Percentiles rank a stretch among this genome's conserved stretches.
phyloP scores from a whole-genome alignment of 2,329 filamentous ascomycete genomes.

The Penicillium psychrosexuale region DNA sequence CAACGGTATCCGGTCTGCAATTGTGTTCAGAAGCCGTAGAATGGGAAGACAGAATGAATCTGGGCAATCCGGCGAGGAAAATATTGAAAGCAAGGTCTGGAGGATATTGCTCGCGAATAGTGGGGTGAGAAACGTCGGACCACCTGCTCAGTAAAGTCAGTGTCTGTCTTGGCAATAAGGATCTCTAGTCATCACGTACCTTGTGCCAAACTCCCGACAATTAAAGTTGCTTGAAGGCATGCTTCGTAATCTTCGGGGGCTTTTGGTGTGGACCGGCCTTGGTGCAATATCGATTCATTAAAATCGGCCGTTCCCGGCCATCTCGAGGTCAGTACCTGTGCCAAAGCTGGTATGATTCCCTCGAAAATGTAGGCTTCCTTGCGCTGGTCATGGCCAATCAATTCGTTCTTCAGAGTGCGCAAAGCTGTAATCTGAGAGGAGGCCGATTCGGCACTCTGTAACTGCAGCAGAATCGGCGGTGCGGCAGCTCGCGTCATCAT shows the following conservation, averaged over 20 bases:
- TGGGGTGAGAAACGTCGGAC: slow-evolving; percentile 72
- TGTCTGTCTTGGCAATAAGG: not conserved
- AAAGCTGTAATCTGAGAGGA: slow-evolving; percentile 55
- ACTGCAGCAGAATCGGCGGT: slow-evolving; percentile 55
- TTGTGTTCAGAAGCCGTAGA: slow-evolving; percentile 68
- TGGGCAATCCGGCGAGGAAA: slow-evolving; percentile 64
- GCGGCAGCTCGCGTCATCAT: slow-evolving; percentile 56
- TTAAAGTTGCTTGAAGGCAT: slow-evolving; percentile 73
- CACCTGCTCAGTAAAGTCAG: slow-evolving; percentile 55
- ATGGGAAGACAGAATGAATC: slow-evolving; percentile 68
- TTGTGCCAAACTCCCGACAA: slow-evolving; percentile 80
- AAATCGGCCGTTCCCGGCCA: slow-evolving; percentile 35
- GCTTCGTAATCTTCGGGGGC: slow-evolving; percentile 62
- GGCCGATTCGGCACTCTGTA: slow-evolving; percentile 52
- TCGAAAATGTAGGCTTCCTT: slow-evolving; percentile 75
- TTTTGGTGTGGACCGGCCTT: slow-evolving; percentile 38
- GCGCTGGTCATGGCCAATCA: slow-evolving; percentile 80
- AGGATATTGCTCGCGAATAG: slow-evolving; percentile 66
- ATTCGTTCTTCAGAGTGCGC: slow-evolving; percentile 77
- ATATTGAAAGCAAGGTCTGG: slow-evolving; percentile 65
- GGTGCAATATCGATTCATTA: slow-evolving; percentile 24
- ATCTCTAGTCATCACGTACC: slow-evolving; percentile 52
- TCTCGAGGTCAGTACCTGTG: slow-evolving; percentile 48
- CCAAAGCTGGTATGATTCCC: slow-evolving; percentile 60
- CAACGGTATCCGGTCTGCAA: slow-evolving; percentile 63